Conservation (phyloP, 352 stramenopile genomes). For the Globisporangium polare region DNA sequence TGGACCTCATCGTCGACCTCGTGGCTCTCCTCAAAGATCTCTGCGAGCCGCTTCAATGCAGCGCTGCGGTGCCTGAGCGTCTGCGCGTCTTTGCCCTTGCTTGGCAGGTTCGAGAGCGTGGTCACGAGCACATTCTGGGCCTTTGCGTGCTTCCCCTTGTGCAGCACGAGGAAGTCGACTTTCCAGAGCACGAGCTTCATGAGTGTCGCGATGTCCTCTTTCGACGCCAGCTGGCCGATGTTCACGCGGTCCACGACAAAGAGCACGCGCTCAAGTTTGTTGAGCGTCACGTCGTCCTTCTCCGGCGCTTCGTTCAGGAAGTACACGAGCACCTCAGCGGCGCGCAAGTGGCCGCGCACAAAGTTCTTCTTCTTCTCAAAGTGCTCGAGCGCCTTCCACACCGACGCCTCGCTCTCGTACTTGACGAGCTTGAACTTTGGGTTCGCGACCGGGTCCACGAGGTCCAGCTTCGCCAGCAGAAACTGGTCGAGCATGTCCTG, state of each 20-base stretch:
- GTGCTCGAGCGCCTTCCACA: constrained; percentile 38
- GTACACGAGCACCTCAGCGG: constrained; percentile 25
- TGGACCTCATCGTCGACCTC: constrained; percentile 24
- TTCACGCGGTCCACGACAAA: constrained; percentile 33
- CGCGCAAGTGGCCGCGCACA: constrained; percentile 42
- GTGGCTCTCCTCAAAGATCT: constrained; percentile 19
- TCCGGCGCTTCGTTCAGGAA: constrained; percentile 16
- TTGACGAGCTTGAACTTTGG: constrained; percentile 12
- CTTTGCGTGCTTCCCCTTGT: constrained; percentile 3
- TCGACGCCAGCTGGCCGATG: constrained; percentile 27
- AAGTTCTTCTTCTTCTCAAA: constrained; percentile 44
- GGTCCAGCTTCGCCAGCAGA: constrained; percentile 39
- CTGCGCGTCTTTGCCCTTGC: not conserved
- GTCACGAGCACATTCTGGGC: constrained; percentile 29
- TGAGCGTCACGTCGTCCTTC: constrained; percentile 14
- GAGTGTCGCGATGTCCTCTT: constrained; percentile 29
- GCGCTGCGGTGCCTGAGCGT: constrained; percentile 17
- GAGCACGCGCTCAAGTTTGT: constrained; percentile 32
- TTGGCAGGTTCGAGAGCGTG: constrained; percentile 23
- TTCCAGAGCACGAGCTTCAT: constrained; percentile 36
- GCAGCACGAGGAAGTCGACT: constrained; percentile 30
- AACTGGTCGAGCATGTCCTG: constrained; percentile 41
- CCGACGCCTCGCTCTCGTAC: constrained; percentile 22
- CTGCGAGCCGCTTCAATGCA: constrained; percentile 23
- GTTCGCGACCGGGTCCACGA: constrained; percentile 32